Evolutionary conservation across 331 rosid genomes (phyloP), one percentile per base, ranked within the genome.

Genomic region (Telfairia occidentalis): DNA sequence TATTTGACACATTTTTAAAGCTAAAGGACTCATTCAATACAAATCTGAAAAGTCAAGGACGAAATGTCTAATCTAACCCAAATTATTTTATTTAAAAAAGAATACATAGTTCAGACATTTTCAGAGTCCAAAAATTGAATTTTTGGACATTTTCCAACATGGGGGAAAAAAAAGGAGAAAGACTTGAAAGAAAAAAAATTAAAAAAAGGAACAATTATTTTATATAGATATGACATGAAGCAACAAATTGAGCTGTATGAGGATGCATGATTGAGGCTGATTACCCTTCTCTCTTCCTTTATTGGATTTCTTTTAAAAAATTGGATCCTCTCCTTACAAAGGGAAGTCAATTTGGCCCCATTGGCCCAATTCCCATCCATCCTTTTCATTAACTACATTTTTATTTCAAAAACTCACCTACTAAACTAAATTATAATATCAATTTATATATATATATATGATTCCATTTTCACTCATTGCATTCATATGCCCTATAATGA

Each of bases 171-270:
- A 43, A 43, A 43, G 1, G 12, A 12, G 16, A 43, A n/a, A n/a
- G n/a, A 43, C 49, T 43, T 11, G 49, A 43, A 12, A 13, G 5
- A 43, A 2, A 45, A 45, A 5, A 48, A 3, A 19, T 7, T 32
- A 32, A 32, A 32, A 32, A 32, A 32, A 32, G 3, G 5, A 40
- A 40, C 3, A 19, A 10, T 11, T 28, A 28, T 59, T 59, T 59
- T 59, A 59, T 7, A 28, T 37, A 29, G 49, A 18, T 5, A 61
- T 8, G 43, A 63, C 49, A 64, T 64, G 72, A 19, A 64, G 18
- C 28, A 64, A 64, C 72, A 64, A 64, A 3, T 64, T 64, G 72
- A 64, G 72, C 50, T 64, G 72, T 64, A 37, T n/a, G 49, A 64
- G 3, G 3, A 64, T 64, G 72, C 72, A 64, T 37, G 18, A 64